Base-by-base conservation (phyloP, 129 eudicot genomes). In the Smallanthus sonchifolius region DNA sequence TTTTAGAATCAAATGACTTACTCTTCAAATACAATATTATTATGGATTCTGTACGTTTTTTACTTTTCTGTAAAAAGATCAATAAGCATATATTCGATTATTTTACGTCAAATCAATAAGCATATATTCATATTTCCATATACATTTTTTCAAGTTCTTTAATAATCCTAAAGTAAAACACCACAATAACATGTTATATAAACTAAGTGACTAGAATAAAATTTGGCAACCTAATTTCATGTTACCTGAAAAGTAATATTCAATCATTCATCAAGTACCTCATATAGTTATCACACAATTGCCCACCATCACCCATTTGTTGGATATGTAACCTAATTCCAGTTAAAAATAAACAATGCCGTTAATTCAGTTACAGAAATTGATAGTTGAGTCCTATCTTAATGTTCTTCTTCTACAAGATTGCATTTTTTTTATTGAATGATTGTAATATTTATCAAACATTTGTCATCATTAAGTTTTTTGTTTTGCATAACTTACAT, bases 171-270 rank as follows among this genome's bases (percentile, higher is more conserved):
- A 45, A 3, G 20, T 13, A 30, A 48, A 69, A 34, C 36, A 7
- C 3, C 69, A 24, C 40, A 44, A 42, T 52, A 30, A 19, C 49
- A 47, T 68, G 37, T 40, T 42, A 54, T 24, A 72, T 55, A 54
- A 38, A 39, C 49, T 10, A 72, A 56, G n/a, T 52, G n/a, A 57
- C 56, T 57, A 15, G 16, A 72, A 72, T 42, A 0, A 20, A 39
- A 7, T 70, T 51, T 5, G 62, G 47, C 75, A 70, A 17, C 47
- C 35, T 9, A 35, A 49, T 48, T 5, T 20, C 6, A 49, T 28
- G 57, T 73, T 60, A 57, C 35, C 65, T 42, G 42, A 43, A 36
- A 74, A 34, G 61, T 40, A 48, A 60, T 16, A 74, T 61, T 44
- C 48, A 61, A 32, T n/a, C 10, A 16, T 11, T 32, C 28, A 44